A percentile compares a stretch with the other conserved stretches of the same genome.
Evolutionary conservation across 1,284 basidiomycete genomes (phyloP).

Genomic region (Veloboletus limbatus): DNA sequence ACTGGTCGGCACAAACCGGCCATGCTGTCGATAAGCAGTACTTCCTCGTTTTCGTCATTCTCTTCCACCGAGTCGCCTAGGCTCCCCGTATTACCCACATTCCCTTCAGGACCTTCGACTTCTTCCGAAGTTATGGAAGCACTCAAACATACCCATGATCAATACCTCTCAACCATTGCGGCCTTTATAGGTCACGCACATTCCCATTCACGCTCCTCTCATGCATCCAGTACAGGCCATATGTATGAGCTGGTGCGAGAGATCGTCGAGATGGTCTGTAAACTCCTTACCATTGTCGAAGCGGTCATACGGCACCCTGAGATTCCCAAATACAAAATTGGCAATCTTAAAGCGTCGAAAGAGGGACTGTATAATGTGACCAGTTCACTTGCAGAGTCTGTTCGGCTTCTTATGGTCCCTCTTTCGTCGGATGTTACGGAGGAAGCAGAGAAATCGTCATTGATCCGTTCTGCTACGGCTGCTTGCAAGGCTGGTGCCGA

Average conservation of each 20-base stretch:
- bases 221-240: constrained; percentile 89
- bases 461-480: constrained; percentile 82
- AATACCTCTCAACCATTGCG: constrained; percentile 90
- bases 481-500: constrained; percentile 88
- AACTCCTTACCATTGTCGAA: constrained; percentile 90
- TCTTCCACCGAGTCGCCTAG: constrained; percentile 45
- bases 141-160: constrained; percentile 78
- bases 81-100: constrained; percentile 48
- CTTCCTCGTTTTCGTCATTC: constrained; percentile 60
- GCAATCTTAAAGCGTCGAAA: constrained; percentile 67
- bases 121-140: constrained; percentile 66
- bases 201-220: constrained; percentile 83
- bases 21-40: constrained; percentile 59
- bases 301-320: constrained; percentile 74
- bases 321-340: constrained; percentile 53
- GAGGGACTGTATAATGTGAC: constrained; percentile 85
- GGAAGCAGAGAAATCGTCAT: constrained; percentile 76
- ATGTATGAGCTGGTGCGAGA: constrained; percentile 93
- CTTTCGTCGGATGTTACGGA: constrained; percentile 54
- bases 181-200: constrained; percentile 98
- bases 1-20: constrained; percentile 42
- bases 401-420: constrained; percentile 65
- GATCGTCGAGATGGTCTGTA: constrained; percentile 90
- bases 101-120: constrained; percentile 68
- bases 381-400: constrained; percentile 84